Evolutionary conservation across 106 monocot species (phyloP).

Genomic region (Acanthochlamys bracteata): DNA sequence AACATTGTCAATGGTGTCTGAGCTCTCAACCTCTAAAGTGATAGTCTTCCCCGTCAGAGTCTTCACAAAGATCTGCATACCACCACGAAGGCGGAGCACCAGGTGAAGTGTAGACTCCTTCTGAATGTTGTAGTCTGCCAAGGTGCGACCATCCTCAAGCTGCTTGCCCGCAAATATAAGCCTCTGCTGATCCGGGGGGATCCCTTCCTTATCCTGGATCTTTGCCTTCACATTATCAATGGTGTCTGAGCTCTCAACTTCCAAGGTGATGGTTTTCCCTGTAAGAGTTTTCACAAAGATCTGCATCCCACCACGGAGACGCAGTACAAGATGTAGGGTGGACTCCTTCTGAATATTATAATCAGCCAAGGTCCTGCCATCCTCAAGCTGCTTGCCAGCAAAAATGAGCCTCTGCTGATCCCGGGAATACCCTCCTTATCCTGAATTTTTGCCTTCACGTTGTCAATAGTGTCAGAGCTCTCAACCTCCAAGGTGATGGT

Average conservation of each 20-base stretch:
- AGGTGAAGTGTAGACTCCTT: neutral
- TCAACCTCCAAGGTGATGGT: neutral
- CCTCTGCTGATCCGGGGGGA: constrained; percentile 1
- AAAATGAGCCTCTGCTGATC: neutral
- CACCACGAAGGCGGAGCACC: neutral
- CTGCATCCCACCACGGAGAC: constrained; percentile 1
- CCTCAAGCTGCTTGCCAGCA: neutral
- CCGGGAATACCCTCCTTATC: neutral
- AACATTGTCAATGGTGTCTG: neutral
- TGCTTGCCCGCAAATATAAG: neutral
- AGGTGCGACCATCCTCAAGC: neutral
- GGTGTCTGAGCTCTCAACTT: neutral
- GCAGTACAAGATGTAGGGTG: neutral
- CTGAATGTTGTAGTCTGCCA: neutral
- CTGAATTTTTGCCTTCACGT: neutral
- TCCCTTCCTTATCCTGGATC: neutral
- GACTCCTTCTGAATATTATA: neutral
- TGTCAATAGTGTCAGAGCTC: constrained; percentile 1
- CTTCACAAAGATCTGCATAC: neutral
- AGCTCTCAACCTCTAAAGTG: neutral
- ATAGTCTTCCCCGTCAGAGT: neutral
- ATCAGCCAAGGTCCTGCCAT: neutral
- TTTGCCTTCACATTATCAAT: neutral
- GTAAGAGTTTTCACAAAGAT: neutral
- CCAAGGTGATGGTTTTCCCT: neutral